Percentiles rank a stretch among this genome's conserved stretches.
phyloP scores from a whole-genome alignment of 1,139 yeast species.

The Geotrichum restrictum region DNA sequence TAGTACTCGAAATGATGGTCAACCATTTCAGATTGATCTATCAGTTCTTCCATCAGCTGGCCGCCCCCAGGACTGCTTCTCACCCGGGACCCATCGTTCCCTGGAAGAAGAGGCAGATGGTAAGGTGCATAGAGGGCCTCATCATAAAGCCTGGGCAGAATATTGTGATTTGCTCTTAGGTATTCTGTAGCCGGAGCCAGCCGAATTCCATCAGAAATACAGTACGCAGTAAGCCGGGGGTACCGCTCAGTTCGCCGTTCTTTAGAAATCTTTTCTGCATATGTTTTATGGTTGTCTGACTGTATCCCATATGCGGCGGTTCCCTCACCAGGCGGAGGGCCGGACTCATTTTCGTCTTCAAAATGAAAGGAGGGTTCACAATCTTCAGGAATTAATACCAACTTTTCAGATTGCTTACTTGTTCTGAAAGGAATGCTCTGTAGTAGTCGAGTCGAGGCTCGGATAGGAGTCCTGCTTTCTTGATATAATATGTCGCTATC shows the following conservation, averaged over 20 bases:
- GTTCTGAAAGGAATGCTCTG: constrained; percentile 74
- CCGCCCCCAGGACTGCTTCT: constrained; percentile 72
- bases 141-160: constrained; percentile 80
- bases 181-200: constrained; percentile 61
- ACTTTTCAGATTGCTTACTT: constrained; percentile 76
- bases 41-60: constrained; percentile 64
- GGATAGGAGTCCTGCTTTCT: constrained; percentile 23
- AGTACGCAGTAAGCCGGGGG: constrained; percentile 85
- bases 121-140: constrained; percentile 91
- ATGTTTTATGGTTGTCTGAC: constrained; percentile 33
- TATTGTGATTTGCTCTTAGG: constrained; percentile 66
- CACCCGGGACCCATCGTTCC: constrained; percentile 66
- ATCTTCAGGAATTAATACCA: constrained; percentile 81
- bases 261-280: constrained; percentile 68
- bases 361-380: constrained; percentile 35
- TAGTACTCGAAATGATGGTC: constrained; percentile 90
- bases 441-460: constrained; percentile 40
- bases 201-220: constrained; percentile 78
- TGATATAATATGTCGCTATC: constrained; percentile 7
- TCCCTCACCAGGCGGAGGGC: constrained; percentile 26
- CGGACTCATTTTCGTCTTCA: constrained; percentile 28
- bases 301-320: constrained; percentile 10
- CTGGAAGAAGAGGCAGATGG: constrained; percentile 80
- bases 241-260: constrained; percentile 65
- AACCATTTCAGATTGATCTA: constrained; percentile 74